Conservation (phyloP, 768 basidiomycete species). For the Mycena venus region DNA sequence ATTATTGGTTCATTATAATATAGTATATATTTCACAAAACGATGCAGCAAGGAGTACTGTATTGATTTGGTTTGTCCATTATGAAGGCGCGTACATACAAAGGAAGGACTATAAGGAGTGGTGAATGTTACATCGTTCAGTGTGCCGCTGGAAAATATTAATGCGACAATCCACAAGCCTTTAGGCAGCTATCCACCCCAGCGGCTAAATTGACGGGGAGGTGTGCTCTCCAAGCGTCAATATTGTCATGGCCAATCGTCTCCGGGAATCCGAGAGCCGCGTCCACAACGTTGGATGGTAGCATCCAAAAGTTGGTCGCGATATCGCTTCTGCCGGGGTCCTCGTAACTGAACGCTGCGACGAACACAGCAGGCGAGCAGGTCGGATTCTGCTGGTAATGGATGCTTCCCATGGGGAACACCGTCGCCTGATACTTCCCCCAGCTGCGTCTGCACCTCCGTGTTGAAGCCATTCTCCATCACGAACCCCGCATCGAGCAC, state of each 20-base stretch:
- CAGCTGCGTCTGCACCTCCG: neutral
- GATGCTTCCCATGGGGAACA: neutral
- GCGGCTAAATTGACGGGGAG: neutral
- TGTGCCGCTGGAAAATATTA: too few species aligned
- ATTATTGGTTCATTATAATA: too few species aligned
- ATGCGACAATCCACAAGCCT: neutral
- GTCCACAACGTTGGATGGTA: neutral
- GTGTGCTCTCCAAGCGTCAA: neutral
- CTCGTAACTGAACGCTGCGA: neutral
- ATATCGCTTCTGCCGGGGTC: neutral
- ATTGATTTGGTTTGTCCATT: too few species aligned
- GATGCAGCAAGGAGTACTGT: too few species aligned
- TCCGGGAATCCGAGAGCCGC: neutral
- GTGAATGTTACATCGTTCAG: too few species aligned
- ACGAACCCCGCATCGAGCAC: neutral
- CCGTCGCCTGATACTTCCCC: neutral
- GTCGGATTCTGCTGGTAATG: neutral
- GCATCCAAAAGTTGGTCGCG: neutral
- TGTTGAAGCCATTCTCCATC: neutral
- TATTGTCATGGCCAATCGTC: neutral
- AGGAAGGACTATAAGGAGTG: too few species aligned
- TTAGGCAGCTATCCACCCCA: neutral
- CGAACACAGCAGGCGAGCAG: neutral
- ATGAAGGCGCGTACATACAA: too few species aligned
- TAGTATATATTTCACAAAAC: too few species aligned